Percentiles rank a stretch among this genome's conserved stretches.
Conservation (phyloP, 2,329 filamentous ascomycete genomes). For the Capronia coronata region DNA sequence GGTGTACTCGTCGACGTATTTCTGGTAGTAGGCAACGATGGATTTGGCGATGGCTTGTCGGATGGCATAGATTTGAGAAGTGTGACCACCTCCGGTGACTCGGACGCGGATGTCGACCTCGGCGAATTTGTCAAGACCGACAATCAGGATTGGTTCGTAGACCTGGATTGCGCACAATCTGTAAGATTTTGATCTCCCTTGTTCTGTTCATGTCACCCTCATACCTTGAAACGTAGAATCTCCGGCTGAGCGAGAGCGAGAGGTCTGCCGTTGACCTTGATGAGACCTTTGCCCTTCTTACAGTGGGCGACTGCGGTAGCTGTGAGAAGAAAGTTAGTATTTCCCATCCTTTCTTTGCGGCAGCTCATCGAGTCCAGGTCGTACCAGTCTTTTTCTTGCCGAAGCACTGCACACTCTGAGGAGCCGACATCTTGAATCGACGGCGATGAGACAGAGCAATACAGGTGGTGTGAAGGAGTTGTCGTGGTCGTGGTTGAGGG, state of each 20-base stretch:
- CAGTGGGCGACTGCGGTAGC: slow-evolving; percentile 86
- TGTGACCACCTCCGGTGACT: slow-evolving; percentile 95
- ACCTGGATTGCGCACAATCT: slow-evolving; percentile 50
- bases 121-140: slow-evolving; percentile 95
- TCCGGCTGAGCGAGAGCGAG: slow-evolving; percentile 90
- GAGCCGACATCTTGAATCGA: slow-evolving; percentile 61
- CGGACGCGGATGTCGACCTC: slow-evolving; percentile 96
- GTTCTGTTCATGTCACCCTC: slow-evolving; percentile 1
- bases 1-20: slow-evolving; percentile 99
- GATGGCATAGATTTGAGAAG: slow-evolving; percentile 95
- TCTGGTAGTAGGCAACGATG: slow-evolving; percentile 98
- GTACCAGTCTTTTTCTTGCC: slow-evolving; percentile 86
- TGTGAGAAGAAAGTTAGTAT: slow-evolving; percentile 37
- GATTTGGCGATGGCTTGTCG: slow-evolving; percentile 98
- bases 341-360: slow-evolving; percentile 2
- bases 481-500: not conserved
- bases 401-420: slow-evolving; percentile 92
- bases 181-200: not conserved
- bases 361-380: not conserved
- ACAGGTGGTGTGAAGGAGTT: slow-evolving; percentile 9
- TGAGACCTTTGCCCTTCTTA: slow-evolving; percentile 82
- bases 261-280: slow-evolving; percentile 98
- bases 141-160: slow-evolving; percentile 96
- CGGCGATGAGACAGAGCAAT: slow-evolving; percentile 21
- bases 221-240: slow-evolving; percentile 94